phyloP scores from a whole-genome alignment of 1,284 basidiomycete genomes.

The Puccinia triticina region DNA sequence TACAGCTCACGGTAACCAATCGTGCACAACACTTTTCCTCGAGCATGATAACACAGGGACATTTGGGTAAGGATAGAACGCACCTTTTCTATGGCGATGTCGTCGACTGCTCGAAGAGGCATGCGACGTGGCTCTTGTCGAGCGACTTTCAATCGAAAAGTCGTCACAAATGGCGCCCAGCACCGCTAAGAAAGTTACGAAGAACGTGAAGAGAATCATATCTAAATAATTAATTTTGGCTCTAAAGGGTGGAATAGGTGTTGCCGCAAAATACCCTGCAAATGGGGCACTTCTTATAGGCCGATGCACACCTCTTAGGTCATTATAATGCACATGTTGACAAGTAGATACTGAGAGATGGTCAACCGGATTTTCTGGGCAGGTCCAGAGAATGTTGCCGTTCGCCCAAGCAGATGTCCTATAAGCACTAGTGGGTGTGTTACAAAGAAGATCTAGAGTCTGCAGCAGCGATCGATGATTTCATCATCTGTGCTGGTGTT shows the following conservation, averaged over 20 bases:
- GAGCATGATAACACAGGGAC: not conserved
- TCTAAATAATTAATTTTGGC: not conserved
- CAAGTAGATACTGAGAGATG: no score
- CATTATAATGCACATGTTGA: no score
- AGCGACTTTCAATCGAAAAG: not conserved
- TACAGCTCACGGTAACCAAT: not conserved
- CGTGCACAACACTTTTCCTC: not conserved
- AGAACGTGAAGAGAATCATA: slow-evolving; percentile 5
- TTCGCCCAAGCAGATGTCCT: no score
- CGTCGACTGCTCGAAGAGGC: not conserved
- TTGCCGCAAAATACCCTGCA: not conserved
- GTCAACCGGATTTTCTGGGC: no score
- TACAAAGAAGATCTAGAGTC: no score
- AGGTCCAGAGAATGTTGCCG: no score
- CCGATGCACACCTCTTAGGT: not conserved
- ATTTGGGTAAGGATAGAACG: not conserved
- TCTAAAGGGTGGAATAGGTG: not conserved
- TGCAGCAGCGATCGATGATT: no score
- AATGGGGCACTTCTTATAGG: not conserved
- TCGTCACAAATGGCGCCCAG: slow-evolving; percentile 27
- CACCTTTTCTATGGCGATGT: slow-evolving; percentile 1
- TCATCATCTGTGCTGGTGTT: no score
- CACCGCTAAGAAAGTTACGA: slow-evolving; percentile 26
- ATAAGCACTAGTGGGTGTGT: no score
- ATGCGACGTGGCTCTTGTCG: not conserved